Evolutionary conservation across 306 rosid species (phyloP), one percentile per base, ranked within the genome.

Genomic region (Potentilla sterilis): DNA sequence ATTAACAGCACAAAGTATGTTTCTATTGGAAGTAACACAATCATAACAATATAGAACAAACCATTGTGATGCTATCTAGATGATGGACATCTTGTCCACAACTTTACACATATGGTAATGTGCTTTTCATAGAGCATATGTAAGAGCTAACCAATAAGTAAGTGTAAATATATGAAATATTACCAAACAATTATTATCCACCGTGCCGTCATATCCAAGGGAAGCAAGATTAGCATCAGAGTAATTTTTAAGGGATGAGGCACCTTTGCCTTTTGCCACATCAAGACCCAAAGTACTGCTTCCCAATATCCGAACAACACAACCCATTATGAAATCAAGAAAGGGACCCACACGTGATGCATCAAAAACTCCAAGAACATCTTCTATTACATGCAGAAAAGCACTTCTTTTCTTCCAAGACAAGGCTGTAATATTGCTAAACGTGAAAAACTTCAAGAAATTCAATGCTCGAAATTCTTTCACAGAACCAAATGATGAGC

Each of bases 371-470:
- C 84, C 89, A 81, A 95, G 82, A 70, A 95, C 79, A 79, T 92
- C 98, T 84, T 92, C 88, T 68, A 95, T 80, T 74, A 92, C 98
- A 83, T 92, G 98, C 77, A 95, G 83, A 86, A 92, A 89, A 67
- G 93, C 96, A 80, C 80, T 85, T 89, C 80, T 88, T 86, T 92
- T 92, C 84, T 90, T 95, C 96, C 89, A 86, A 67, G 97, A 83
- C 49, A 95, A 78, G 52, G 86, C 75, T 59, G 81, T 68, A 59
- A 95, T 83, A 76, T 79, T 92, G 72, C 87, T 88, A 72, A 77
- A 49, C 32, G 91, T 86, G 83, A 95, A 92, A 85, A 85, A 84
- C 74, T 86, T 86, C 59, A 95, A 78, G 80, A 92, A 82, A 71
- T 87, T 66, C 49, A 79, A 77, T 35, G 81, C 82, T 77, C 77